Conservation (phyloP, 1,139 yeast species). For the Suhomyces panamericanus region DNA sequence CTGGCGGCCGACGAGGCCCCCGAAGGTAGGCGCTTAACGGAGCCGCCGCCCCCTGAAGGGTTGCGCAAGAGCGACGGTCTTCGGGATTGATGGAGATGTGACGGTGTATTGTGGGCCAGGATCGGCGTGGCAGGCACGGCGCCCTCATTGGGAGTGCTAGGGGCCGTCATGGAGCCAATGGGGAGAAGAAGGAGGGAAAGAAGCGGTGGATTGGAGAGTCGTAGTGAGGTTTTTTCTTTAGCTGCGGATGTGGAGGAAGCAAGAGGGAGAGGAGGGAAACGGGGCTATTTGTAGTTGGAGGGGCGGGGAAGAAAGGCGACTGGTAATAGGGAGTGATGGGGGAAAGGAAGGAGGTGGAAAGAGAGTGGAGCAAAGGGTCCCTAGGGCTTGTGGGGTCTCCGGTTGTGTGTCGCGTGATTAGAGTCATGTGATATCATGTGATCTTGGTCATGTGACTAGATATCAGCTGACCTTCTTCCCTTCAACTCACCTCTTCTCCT, state of each 20-base stretch:
- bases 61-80: constrained; percentile 19
- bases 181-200: not conserved
- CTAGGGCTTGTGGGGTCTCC: too few species aligned
- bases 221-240: constrained; percentile 1
- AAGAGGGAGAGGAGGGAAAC: not conserved
- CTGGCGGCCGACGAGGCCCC: constrained; percentile 2
- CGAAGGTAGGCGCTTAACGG: constrained; percentile 3
- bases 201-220: not conserved
- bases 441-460: too few species aligned
- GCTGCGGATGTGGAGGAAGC: not conserved
- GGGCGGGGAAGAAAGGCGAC: not conserved
- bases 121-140: constrained; percentile 1
- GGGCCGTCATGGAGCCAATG: constrained; percentile 9
- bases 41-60: constrained; percentile 10
- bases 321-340: not conserved
- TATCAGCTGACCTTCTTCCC: too few species aligned
- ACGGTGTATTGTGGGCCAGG: constrained; percentile 4
- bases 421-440: not conserved
- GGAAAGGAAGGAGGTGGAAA: not conserved
- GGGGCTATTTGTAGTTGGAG: not conserved
- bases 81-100: constrained; percentile 10
- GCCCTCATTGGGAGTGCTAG: constrained; percentile 8
- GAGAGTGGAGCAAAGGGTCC: not conserved
- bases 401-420: too few species aligned
- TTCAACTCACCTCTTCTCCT: not conserved